A percentile compares a stretch with the other conserved stretches of the same genome.
Conservation (phyloP, 1,139 yeast species). For the Saccharomyces hybrid region DNA sequence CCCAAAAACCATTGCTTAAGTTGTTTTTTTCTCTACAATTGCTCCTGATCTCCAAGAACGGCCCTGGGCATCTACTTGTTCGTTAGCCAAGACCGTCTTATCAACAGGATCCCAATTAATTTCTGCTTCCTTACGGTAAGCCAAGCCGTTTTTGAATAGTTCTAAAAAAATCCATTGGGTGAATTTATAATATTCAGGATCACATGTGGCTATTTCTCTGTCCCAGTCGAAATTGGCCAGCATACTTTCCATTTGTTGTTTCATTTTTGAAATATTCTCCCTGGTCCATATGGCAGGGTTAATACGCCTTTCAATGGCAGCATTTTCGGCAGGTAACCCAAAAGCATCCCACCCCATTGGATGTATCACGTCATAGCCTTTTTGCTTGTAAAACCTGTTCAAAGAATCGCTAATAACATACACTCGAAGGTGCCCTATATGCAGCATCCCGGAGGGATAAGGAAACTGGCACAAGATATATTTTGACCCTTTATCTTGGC, state of each 20-base stretch:
- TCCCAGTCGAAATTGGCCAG: constrained; percentile 92
- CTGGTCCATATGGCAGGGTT: constrained; percentile 81
- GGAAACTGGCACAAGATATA: constrained; percentile 88
- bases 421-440: constrained; percentile 89
- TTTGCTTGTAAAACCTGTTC: constrained; percentile 67
- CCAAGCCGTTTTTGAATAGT: constrained; percentile 66
- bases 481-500: constrained; percentile 9
- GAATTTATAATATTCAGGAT: constrained; percentile 83
- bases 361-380: constrained; percentile 73
- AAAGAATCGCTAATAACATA: constrained; percentile 84
- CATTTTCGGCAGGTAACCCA: constrained; percentile 96
- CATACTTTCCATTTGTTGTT: constrained; percentile 68
- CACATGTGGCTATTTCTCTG: constrained; percentile 77
- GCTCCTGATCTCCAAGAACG: constrained; percentile 97
- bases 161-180: constrained; percentile 80
- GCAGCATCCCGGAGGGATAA: constrained; percentile 86
- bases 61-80: constrained; percentile 88
- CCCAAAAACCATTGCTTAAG: constrained; percentile 90
- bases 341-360: constrained; percentile 99
- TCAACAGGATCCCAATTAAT: constrained; percentile 98
- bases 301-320: constrained; percentile 79
- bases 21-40: constrained; percentile 65
- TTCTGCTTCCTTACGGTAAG: constrained; percentile 76
- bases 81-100: constrained; percentile 88
- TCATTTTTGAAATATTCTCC: constrained; percentile 72